Base-by-base conservation (phyloP, 768 basidiomycete species). In the Inosperma sp. region DNA sequence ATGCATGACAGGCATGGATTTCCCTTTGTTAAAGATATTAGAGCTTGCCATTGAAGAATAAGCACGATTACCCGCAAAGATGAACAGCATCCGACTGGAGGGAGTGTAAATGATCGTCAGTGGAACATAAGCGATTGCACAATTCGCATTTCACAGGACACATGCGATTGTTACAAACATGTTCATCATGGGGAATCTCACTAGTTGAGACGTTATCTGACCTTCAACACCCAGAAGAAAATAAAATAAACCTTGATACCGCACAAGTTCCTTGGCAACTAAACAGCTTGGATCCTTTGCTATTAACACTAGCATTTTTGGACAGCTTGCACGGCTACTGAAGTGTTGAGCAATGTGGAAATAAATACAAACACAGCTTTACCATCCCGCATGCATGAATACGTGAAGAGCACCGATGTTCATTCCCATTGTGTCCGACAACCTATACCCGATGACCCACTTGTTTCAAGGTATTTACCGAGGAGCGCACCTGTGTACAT, bases 41-140 rank as follows among this genome's bases (percentile, higher is more conserved):
- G n/a, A n/a, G n/a, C n/a, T n/a, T n/a, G n/a, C n/a, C n/a, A n/a
- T n/a, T n/a, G n/a, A n/a, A n/a, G n/a, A n/a, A n/a, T n/a, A n/a
- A n/a, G n/a, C n/a, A n/a, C n/a, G n/a, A n/a, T n/a, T 16, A 81
- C 82, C 81, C 81, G 68, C 82, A 84, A 27, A 84, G 71, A 65
- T 84, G 82, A 22, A 73, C 51, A 0, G 68, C 65, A 4, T 48
- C 59, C 2, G 54, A 47, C 17, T 71, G 58, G 3, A 81, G 65
- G 1, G 72, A 79, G 46, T 84, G 82, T 39, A 83, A 65, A 64
- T 83, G 83, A 50, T 79, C 62, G n/a, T 58, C 56, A 39, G 65
- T 56, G 2, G 72, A 65, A 52, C 82, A 84, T n/a, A 80, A 64
- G 12, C 80, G 70, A 54, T 72, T 77, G 58, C 83, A 84, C 3